Percentiles rank a stretch among this genome's conserved stretches.
These are phyloP conservation scores for Pezicula rhizophila DNA, from an alignment of 2,329 filamentous ascomycete species.

Conservation along the genomic window DNA sequence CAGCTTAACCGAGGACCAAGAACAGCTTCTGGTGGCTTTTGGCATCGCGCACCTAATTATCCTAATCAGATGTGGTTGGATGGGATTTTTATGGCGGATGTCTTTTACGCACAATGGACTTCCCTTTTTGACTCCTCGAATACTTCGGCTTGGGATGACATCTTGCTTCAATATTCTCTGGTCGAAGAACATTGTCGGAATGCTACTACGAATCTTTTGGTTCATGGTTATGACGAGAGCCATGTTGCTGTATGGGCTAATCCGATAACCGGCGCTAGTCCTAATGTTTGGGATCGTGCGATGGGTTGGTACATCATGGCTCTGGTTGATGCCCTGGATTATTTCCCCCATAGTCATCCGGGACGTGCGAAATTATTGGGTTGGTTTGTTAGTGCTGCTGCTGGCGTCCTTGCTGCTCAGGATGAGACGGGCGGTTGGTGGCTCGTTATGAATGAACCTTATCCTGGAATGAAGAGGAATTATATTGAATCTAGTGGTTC, in stretches of 20 bases:
- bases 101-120: conserved; percentile 25
- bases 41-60: conserved; percentile 43
- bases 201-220: conserved; percentile 23
- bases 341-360: conserved; percentile 16
- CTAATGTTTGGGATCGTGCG: conserved; percentile 32
- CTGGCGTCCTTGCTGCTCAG: conserved; percentile 12
- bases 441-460: conserved; percentile 28
- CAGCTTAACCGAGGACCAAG: conserved; percentile 44
- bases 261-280: conserved; percentile 28
- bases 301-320: conserved; percentile 34
- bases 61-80: conserved; percentile 53
- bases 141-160: conserved; percentile 23
- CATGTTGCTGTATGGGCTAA: conserved; percentile 30
- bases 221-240: conserved; percentile 31
- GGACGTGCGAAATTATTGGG: conserved; percentile 6
- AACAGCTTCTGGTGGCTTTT: conserved; percentile 46
- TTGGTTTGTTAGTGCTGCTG: conserved; percentile 6
- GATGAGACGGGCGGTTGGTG: conserved; percentile 30
- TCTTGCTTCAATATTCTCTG: conserved; percentile 21
- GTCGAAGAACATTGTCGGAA: conserved; percentile 19
- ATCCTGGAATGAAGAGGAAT: conserved; percentile 23
- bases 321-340: conserved; percentile 31
- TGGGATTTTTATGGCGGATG: conserved; percentile 43
- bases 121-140: conserved; percentile 20
- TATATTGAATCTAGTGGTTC: conserved; percentile 33